Conservation (phyloP, 169 alveolate species). For the Amoebophrya sp. region DNA sequence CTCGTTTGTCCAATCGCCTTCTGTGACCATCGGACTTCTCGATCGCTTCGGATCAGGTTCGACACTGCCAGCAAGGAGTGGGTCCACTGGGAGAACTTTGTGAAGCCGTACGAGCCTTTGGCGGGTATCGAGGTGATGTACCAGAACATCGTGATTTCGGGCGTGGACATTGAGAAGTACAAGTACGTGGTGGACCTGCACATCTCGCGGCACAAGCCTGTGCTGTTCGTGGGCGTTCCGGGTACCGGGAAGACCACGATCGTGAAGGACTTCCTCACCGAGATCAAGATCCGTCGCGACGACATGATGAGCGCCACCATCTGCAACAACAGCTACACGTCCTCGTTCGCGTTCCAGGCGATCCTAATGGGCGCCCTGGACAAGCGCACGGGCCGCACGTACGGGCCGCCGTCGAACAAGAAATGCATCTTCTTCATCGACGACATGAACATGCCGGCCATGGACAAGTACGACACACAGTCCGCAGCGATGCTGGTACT, state of each 20-base stretch:
- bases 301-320: slow-evolving; percentile 54
- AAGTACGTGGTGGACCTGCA: slow-evolving; percentile 61
- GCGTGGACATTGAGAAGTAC: slow-evolving; percentile 43
- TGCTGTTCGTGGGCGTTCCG: slow-evolving; percentile 50
- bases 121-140: slow-evolving; percentile 41
- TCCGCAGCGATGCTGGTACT: slow-evolving; percentile 71
- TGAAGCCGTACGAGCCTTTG: slow-evolving; percentile 48
- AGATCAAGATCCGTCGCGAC: slow-evolving; percentile 47
- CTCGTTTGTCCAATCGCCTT: no score
- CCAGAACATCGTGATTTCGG: slow-evolving; percentile 54
- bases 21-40: no score
- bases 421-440: slow-evolving; percentile 78
- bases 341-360: slow-evolving; percentile 63
- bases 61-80: slow-evolving; percentile 55
- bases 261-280: slow-evolving; percentile 71
- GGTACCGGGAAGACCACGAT: slow-evolving; percentile 82
- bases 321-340: slow-evolving; percentile 78
- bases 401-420: slow-evolving; percentile 83
- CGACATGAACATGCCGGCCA: slow-evolving; percentile 85
- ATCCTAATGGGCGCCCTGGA: slow-evolving; percentile 56
- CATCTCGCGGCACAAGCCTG: slow-evolving; percentile 63
- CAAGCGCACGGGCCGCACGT: slow-evolving; percentile 75
- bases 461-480: slow-evolving; percentile 85
- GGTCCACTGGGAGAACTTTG: slow-evolving; percentile 54
- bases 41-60: no score